Evolutionary conservation across 2,329 filamentous ascomycete genomes (phyloP), one percentile per base, ranked within the genome.

Genomic region (Aspergillus terreus): DNA sequence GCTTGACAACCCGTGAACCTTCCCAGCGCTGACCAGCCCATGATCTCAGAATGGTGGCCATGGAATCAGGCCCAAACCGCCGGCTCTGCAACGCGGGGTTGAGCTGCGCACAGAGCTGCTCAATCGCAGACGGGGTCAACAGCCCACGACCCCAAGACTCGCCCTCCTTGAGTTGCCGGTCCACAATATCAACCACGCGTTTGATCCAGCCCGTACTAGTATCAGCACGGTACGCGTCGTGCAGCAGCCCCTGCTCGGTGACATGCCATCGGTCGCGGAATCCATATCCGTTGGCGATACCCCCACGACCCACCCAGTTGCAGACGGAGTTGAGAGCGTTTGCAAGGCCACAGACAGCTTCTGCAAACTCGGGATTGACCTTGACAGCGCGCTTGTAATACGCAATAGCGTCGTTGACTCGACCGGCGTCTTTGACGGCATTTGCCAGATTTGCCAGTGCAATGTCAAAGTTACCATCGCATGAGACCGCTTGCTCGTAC

Each of bases 321-420:
- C 94, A 99, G 5, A 99, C 92, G 6, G 94, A 97, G 67, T 96
- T 97, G 47, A 99, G 77, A 1, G 94, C 92, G 52, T 95, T 97
- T 1, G 91, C 92, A 47, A 99, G 80, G 6, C 94, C 94, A 69
- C 94, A 99, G 0, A 99, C 92, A 6, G 94, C 94, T 73, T 99
- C 94, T 1, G 94, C 90, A 72, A 99, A 99, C 32, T 95, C 88
- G 0, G 94, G 92, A 61, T 94, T 99, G n/a, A 92, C 85, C 32
- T 82, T 80, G 9, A 99, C 92, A 36, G 94, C 94, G 57, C 92
- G 84, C 63, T 84, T 89, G 75, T 99, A 99, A 69, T 95, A 97
- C 23, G 77, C 75, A 53, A 99, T 97, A 1, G 94, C 94, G 67
- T 99, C 94, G 51, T 85, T 88, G 59, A 97, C 90, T 41, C 89